phyloP scores from a whole-genome alignment of 805 yeast genomes.

The Teunomyces barrocoloradensis region DNA sequence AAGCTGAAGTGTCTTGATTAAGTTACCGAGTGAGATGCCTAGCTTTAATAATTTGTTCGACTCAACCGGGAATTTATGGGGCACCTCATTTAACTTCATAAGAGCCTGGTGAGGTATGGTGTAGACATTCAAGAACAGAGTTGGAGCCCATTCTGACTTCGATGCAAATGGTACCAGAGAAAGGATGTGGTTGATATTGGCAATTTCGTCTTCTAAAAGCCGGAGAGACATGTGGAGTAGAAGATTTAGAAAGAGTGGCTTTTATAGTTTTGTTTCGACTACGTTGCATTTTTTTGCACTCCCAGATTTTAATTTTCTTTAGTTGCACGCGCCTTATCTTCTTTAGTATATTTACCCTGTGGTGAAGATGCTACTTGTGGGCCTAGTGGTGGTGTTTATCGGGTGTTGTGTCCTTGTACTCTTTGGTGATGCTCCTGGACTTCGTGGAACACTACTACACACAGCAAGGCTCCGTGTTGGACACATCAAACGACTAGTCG shows the following conservation, averaged over 20 bases:
- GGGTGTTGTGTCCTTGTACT: conserved; percentile 29
- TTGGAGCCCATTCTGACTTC: conserved; percentile 11
- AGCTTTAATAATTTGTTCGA: conserved; percentile 37
- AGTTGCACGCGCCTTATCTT: not conserved
- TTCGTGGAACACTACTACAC: conserved; percentile 34
- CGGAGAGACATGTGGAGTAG: not conserved
- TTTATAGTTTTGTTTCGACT: not conserved
- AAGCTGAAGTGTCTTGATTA: conserved; percentile 32
- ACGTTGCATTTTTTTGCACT: not conserved
- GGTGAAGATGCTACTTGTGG: not conserved
- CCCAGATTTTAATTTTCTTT: not conserved
- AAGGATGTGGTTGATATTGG: conserved; percentile 25
- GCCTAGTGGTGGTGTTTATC: conserved; percentile 8
- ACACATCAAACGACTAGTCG: conserved; percentile 13
- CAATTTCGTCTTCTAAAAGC: conserved; percentile 24
- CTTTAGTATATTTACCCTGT: not conserved
- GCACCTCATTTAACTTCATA: conserved; percentile 20
- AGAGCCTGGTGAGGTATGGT: conserved; percentile 16
- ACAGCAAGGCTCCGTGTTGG: conserved; percentile 14
- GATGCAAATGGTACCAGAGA: conserved; percentile 33
- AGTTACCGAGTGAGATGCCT: conserved; percentile 42
- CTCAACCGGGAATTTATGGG: conserved; percentile 30
- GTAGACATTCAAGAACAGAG: conserved; percentile 32
- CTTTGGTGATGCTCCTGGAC: conserved; percentile 50
- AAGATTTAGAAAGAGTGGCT: not conserved